Percentiles rank a stretch among this genome's conserved stretches.
phyloP scores from a whole-genome alignment of 352 stramenopile species.

The Globisporangium canariense region DNA sequence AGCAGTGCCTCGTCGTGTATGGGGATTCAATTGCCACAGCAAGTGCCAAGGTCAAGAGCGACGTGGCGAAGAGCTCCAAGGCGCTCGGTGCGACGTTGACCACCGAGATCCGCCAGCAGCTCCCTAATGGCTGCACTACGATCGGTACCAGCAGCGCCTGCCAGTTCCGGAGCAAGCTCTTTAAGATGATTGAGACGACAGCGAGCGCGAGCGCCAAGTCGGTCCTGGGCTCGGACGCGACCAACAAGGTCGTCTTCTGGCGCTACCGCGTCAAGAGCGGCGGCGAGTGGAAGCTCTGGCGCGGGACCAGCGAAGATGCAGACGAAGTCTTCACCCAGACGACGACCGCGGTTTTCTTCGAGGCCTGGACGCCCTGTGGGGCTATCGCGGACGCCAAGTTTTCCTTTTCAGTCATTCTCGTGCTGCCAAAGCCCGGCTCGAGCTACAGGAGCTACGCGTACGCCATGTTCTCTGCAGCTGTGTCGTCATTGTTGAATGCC shows the following conservation, averaged over 20 bases:
- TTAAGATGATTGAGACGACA: slow-evolving; percentile 33
- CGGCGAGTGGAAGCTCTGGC: slow-evolving; percentile 42
- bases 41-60: slow-evolving; percentile 22
- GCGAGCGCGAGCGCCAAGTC: slow-evolving; percentile 23
- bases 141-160: slow-evolving; percentile 31
- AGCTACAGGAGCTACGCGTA: slow-evolving; percentile 3
- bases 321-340: slow-evolving; percentile 26
- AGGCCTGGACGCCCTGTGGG: slow-evolving; percentile 61
- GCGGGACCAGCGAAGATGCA: slow-evolving; percentile 15
- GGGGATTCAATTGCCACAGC: slow-evolving; percentile 39
- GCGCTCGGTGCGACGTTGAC: slow-evolving; percentile 36
- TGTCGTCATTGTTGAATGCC: slow-evolving; percentile 3
- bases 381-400: slow-evolving; percentile 21
- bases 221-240: slow-evolving; percentile 13
- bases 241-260: slow-evolving; percentile 55
- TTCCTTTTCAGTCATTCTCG: slow-evolving; percentile 51
- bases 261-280: slow-evolving; percentile 45
- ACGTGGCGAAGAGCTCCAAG: slow-evolving; percentile 26
- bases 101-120: slow-evolving; percentile 54
- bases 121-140: slow-evolving; percentile 33
- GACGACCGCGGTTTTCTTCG: slow-evolving; percentile 40
- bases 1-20: slow-evolving; percentile 54
- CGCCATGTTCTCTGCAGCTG: slow-evolving; percentile 4
- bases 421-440: slow-evolving; percentile 33
- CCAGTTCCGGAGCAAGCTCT: slow-evolving; percentile 30